phyloP scores from a whole-genome alignment of 2,329 filamentous ascomycete genomes.

The Xylariaceae sp. region DNA sequence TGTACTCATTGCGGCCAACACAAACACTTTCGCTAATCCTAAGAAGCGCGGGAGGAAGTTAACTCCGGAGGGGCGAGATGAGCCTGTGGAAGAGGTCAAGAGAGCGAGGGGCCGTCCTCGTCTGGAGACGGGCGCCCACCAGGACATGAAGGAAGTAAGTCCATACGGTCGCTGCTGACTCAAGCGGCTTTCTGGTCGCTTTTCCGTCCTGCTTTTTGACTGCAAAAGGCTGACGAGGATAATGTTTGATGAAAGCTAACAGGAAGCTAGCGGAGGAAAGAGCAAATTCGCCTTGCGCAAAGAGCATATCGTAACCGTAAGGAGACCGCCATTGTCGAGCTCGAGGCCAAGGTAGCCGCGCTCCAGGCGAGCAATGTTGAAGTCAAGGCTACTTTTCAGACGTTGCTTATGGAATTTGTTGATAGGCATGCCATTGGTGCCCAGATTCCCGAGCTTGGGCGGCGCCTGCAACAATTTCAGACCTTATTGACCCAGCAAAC shows the following conservation, averaged over 20 bases:
- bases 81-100: slow-evolving; percentile 48
- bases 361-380: slow-evolving; percentile 67
- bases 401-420: slow-evolving; percentile 58
- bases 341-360: slow-evolving; percentile 65
- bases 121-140: slow-evolving; percentile 70
- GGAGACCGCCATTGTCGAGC: slow-evolving; percentile 70
- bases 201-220: background rate
- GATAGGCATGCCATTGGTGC: slow-evolving; percentile 55
- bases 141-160: slow-evolving; percentile 57
- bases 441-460: slow-evolving; percentile 52
- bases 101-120: slow-evolving; percentile 69
- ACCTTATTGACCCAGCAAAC: slow-evolving; percentile 50
- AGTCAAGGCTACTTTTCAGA: slow-evolving; percentile 68
- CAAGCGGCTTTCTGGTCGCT: background rate
- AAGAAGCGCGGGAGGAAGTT: slow-evolving; percentile 36
- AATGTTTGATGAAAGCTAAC: slow-evolving; percentile 16
- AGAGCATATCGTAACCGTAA: slow-evolving; percentile 81
- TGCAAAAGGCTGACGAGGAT: background rate
- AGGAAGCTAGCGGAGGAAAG: slow-evolving; percentile 63
- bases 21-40: slow-evolving; percentile 12
- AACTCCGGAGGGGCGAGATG: slow-evolving; percentile 32
- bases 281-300: slow-evolving; percentile 83
- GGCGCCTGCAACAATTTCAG: slow-evolving; percentile 58
- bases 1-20: slow-evolving; percentile 8
- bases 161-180: slow-evolving; percentile 7